Base-by-base conservation (phyloP, 257 asterid species). In the Plectranthus barbatus region DNA sequence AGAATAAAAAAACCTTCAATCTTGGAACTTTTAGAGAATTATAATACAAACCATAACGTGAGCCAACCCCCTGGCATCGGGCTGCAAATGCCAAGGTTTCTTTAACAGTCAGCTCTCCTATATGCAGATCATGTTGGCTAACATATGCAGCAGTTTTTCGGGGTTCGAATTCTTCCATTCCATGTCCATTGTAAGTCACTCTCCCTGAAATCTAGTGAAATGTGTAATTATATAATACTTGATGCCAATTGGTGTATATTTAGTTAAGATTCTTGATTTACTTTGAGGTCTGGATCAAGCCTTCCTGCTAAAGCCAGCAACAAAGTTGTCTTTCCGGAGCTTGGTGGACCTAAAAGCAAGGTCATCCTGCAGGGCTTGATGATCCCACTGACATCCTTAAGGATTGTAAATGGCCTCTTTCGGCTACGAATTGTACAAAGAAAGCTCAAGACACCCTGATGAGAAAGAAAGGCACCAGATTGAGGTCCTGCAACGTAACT, bases 11-110 rank as follows among this genome's bases (percentile, higher is more conserved):
- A 58, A 34, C 55, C 21, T n/a, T 33, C 18, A 24, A 51, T 9
- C n/a, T 29, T 4, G n/a, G 42, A 66, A 42, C 17, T 39, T 67
- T 14, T 9, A 9, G 2, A 21, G 4, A 24, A 45, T 6, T 3
- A 10, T 1, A 54, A 24, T 12, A 29, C 95, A 92, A 37, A 84
- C 92, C 2, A 92, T n/a, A n/a, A n/a, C n/a, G n/a, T n/a, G n/a
- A n/a, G n/a, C n/a, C n/a, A n/a, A n/a, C n/a, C n/a, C n/a, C 95
- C 57, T 87, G 92, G 61, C 91, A 84, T 64, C 87, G 73, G 9
- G 89, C 91, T 0, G 95, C 82, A 61, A 86, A 84, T 6, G 85
- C 83, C 50, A 86, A 70, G 41, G 95, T 86, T 57, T 86, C 95
- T 72, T 82, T 76, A 0, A 86, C 95, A 9, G 95, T 86, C 90